These are phyloP conservation scores for Echinosophora koreensis DNA, from an alignment of 306 rosid species.

Conservation along the genomic window DNA sequence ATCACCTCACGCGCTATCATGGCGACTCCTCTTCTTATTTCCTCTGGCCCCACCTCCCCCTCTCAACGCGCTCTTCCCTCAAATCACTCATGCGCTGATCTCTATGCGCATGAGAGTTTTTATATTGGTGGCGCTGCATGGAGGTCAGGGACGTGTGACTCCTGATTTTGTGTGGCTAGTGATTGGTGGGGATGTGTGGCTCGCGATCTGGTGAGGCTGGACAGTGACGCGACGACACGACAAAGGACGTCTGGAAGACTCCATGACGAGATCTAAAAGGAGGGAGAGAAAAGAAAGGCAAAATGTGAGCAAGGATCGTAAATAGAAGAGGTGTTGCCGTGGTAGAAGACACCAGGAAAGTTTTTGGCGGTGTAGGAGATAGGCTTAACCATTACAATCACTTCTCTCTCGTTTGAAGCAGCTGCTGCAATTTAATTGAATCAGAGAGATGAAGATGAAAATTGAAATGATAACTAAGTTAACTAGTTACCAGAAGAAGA, in stretches of 20 bases:
- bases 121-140: too few relatives aligned
- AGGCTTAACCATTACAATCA: constrained; percentile 74
- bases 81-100: constrained; percentile 38
- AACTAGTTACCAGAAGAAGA: constrained; percentile 48
- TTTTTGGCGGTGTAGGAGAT: constrained; percentile 68
- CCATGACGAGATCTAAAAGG: constrained; percentile 81
- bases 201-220: too few relatives aligned
- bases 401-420: constrained; percentile 77
- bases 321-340: constrained; percentile 66
- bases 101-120: too few relatives aligned
- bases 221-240: too few relatives aligned
- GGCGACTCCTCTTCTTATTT: constrained; percentile 38
- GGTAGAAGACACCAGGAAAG: constrained; percentile 83
- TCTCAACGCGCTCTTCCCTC: constrained; percentile 57
- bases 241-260: constrained; percentile 52
- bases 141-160: too few relatives aligned
- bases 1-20: constrained; percentile 64
- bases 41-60: constrained; percentile 63
- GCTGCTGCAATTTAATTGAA: too few relatives aligned
- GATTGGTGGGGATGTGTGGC: too few relatives aligned
- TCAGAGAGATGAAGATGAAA: too few relatives aligned
- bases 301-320: constrained; percentile 72
- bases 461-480: too few relatives aligned
- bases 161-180: too few relatives aligned
- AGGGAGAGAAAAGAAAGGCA: constrained; percentile 91